These are phyloP conservation scores for Malus fusca DNA, from an alignment of 306 rosid species.

Conservation along the genomic window DNA sequence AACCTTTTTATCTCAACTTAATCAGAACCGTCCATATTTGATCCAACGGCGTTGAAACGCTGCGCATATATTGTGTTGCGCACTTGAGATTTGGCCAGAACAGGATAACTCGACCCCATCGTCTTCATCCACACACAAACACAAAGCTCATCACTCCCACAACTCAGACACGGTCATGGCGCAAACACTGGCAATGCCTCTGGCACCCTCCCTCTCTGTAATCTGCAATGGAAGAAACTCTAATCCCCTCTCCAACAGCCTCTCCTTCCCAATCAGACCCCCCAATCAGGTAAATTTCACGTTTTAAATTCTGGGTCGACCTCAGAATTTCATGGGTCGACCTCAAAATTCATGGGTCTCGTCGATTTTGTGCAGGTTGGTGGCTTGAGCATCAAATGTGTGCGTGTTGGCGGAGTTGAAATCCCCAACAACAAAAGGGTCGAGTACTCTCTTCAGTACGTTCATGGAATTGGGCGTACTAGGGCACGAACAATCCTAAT, in stretches of 20 bases:
- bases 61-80: not conserved
- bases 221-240: slow-evolving; percentile 36
- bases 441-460: slow-evolving; percentile 74
- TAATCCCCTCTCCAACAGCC: slow-evolving; percentile 28
- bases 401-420: slow-evolving; percentile 87
- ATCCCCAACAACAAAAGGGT: slow-evolving; percentile 84
- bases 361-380: slow-evolving; percentile 21
- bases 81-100: not conserved
- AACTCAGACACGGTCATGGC: slow-evolving; percentile 36
- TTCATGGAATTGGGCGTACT: slow-evolving; percentile 85
- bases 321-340: not conserved
- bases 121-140: not conserved
- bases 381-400: slow-evolving; percentile 56
- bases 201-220: slow-evolving; percentile 59
- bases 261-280: slow-evolving; percentile 35
- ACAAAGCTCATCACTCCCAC: not conserved
- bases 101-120: slow-evolving; percentile 8
- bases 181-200: slow-evolving; percentile 64
- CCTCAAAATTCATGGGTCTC: not conserved
- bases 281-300: slow-evolving; percentile 42
- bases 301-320: not conserved
- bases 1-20: not conserved
- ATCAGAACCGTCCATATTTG: not conserved
- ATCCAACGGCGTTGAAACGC: not conserved
- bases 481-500: slow-evolving; percentile 50